A percentile compares a stretch with the other conserved stretches of the same genome.
These are phyloP conservation scores for Leccinum ponderosum DNA, from an alignment of 1,284 basidiomycete species.

Conservation along the genomic window DNA sequence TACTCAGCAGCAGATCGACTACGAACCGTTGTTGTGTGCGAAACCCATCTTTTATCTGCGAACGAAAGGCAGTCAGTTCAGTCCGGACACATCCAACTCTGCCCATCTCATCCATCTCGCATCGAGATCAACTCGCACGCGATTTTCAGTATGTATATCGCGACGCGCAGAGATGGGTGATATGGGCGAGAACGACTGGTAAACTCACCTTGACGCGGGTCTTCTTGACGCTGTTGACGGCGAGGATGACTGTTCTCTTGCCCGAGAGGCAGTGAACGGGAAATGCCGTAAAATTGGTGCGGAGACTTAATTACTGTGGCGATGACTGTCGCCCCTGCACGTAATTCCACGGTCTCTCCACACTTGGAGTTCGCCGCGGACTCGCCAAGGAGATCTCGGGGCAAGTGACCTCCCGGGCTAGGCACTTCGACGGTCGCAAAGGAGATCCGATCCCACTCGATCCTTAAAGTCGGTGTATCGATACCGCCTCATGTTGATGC, in stretches of 20 bases:
- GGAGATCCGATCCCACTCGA: not conserved
- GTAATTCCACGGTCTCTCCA: too few relatives aligned
- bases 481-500: not conserved
- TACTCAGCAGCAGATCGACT: not conserved
- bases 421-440: not conserved
- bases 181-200: constrained; percentile 6
- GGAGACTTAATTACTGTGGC: constrained; percentile 19
- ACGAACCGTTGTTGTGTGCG: constrained; percentile 77
- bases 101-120: constrained; percentile 24
- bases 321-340: not conserved
- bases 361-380: not conserved
- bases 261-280: constrained; percentile 15
- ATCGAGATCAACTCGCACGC: not conserved
- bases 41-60: constrained; percentile 68
- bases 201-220: constrained; percentile 34
- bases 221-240: constrained; percentile 32
- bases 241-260: constrained; percentile 10
- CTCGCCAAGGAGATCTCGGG: not conserved
- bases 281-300: constrained; percentile 25
- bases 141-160: not conserved
- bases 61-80: constrained; percentile 17
- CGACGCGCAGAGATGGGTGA: not conserved
- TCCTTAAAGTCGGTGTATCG: not conserved
- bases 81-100: constrained; percentile 34
- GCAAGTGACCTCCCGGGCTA: not conserved